Base-by-base conservation (phyloP, 2,329 filamentous ascomycete species). In the Aureobasidium melanogenum region DNA sequence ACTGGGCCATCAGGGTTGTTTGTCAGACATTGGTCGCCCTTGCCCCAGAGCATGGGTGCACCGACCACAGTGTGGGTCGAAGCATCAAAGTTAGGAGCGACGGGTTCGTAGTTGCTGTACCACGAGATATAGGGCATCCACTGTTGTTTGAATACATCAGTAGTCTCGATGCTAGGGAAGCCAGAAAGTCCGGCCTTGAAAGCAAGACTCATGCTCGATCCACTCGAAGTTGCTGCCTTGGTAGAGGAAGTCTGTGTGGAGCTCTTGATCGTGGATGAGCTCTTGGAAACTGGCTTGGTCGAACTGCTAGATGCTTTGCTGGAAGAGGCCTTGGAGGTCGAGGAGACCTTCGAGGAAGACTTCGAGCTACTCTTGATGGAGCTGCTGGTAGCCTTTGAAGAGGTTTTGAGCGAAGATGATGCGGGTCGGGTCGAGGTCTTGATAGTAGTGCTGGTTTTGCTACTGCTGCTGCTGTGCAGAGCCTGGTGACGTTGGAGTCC, bases 101-200 rank as follows among this genome's bases (percentile, higher is more conserved):
- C 66, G 12, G 69, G 62, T 14, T 65, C 66, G 64, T 70, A 70
- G 61, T 70, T 68, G 17, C 66, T 66, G 64, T 69, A 71, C 68
- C 69, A 69, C 36, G 63, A 64, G 32, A 70, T 67, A 58, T 70
- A 63, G 1, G 65, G 66, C 3, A 64, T 61, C 36, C 67, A 64
- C 39, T 61, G 41, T 5, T 39, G 66, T 43, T 60, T 44, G 41
- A 61, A 61, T 6, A 55, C 10, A 10, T 54, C 47, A 6, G 46
- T 41, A 5, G 59, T 61, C 28, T 66, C 60, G 51, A 67, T 66
- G 43, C 66, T 65, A 15, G 63, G 56, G 61, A 66, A 70, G 43
- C 68, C 68, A 10, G 67, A 69, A 24, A 70, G 66, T 32, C 68
- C 68, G 28, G 67, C 68, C 51, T 68, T 69, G 61, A 41, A 61